A percentile compares a stretch with the other conserved stretches of the same genome.
Evolutionary conservation across 345 rosid species (phyloP).

Genomic region (Cochlearia excelsa): DNA sequence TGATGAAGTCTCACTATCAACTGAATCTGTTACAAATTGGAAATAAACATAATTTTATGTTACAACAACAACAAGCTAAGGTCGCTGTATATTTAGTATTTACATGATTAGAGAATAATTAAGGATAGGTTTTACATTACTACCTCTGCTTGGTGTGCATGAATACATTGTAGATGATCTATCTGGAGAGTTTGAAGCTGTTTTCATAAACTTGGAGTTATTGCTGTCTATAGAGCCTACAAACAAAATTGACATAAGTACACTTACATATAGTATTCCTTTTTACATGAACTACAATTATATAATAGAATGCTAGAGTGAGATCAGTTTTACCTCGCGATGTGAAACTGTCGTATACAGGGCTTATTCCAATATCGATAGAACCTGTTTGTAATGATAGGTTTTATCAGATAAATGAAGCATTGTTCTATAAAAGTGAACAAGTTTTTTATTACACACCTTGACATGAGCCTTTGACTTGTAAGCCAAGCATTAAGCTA

Average conservation of each 20-base stretch:
- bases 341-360: slow-evolving; percentile 30
- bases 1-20: slow-evolving; percentile 36
- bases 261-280: background rate
- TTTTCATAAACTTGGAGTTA: slow-evolving; percentile 30
- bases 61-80: background rate
- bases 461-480: slow-evolving; percentile 38
- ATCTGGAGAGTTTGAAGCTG: slow-evolving; percentile 32
- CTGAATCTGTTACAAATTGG: slow-evolving; percentile 18
- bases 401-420: slow-evolving; percentile 11
- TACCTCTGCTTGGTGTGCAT: slow-evolving; percentile 38
- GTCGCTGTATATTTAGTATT: too few species aligned
- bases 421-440: background rate
- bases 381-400: slow-evolving; percentile 28
- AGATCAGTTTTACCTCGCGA: slow-evolving; percentile 23
- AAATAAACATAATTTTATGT: background rate
- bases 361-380: slow-evolving; percentile 20
- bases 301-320: background rate
- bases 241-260: background rate
- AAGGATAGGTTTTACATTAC: too few species aligned
- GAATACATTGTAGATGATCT: slow-evolving; percentile 38
- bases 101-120: too few species aligned
- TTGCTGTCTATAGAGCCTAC: slow-evolving; percentile 34
- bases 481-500: slow-evolving; percentile 52
- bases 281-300: background rate
- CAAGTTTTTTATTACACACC: slow-evolving; percentile 30